phyloP scores from a whole-genome alignment of 2,329 filamentous ascomycete species.

The Aureobasidium sp. region DNA sequence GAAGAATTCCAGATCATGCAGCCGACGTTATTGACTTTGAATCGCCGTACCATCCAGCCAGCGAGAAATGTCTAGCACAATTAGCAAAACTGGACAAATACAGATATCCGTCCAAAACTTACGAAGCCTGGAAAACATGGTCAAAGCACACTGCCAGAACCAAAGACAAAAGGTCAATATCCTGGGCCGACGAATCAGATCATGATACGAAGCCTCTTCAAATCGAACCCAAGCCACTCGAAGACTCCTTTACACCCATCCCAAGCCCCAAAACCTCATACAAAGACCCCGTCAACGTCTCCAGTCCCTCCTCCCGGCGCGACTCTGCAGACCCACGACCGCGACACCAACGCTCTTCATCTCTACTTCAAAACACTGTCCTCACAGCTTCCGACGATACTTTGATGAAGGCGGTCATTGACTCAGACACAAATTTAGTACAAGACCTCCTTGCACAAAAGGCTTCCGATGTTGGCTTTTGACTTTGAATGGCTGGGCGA shows the following conservation, averaged over 20 bases:
- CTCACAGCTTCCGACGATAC: background rate
- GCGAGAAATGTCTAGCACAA: conserved; percentile 20
- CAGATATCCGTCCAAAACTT: conserved; percentile 28
- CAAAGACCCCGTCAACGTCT: background rate
- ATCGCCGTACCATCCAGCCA: background rate
- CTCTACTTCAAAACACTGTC: background rate
- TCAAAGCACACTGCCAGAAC: background rate
- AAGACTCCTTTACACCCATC: background rate
- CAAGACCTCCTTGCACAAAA: background rate
- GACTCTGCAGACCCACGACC: background rate
- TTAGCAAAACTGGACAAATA: background rate
- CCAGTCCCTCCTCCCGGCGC: background rate
- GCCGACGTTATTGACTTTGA: conserved; percentile 22
- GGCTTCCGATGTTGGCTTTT: background rate
- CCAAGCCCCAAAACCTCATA: background rate
- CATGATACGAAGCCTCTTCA: background rate
- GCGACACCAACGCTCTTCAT: background rate
- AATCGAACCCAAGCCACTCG: background rate
- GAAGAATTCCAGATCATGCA: background rate
- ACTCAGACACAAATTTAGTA: background rate
- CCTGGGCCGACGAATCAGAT: background rate
- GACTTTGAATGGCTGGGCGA: conserved; percentile 1
- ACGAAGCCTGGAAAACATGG: conserved; percentile 21
- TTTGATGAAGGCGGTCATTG: background rate
- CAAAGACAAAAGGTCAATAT: background rate